phyloP scores from a whole-genome alignment of 163 green algal species.

The Chlorella variabilis region DNA sequence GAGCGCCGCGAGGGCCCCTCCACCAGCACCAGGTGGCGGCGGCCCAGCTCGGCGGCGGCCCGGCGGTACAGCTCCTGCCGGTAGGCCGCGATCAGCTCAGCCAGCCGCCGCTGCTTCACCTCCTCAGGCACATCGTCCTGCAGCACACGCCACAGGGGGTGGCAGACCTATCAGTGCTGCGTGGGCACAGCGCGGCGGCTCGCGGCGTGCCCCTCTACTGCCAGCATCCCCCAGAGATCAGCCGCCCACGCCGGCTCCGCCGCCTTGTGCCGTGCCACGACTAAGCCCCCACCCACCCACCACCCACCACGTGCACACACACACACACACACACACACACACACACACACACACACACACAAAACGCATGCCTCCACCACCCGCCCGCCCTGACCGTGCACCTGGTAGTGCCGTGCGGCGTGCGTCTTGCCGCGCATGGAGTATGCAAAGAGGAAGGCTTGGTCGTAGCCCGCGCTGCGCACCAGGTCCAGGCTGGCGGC shows the following conservation, averaged over 20 bases:
- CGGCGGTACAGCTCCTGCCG: slow-evolving; percentile 47
- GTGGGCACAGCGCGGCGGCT: too few species aligned
- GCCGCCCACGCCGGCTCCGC: too few species aligned
- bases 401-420: slow-evolving; percentile 71
- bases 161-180: background rate
- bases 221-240: too few species aligned
- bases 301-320: too few species aligned
- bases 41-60: slow-evolving; percentile 60
- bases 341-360: background rate
- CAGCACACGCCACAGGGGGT: background rate
- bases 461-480: slow-evolving; percentile 70
- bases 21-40: slow-evolving; percentile 74
- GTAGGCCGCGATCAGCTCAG: slow-evolving; percentile 74
- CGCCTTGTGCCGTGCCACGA: too few species aligned
- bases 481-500: slow-evolving; percentile 79
- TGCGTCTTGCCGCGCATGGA: slow-evolving; percentile 80
- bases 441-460: slow-evolving; percentile 94
- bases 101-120: slow-evolving; percentile 77
- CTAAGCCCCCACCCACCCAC: too few species aligned
- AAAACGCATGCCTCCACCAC: background rate
- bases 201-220: too few species aligned
- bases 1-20: slow-evolving; percentile 61
- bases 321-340: too few species aligned
- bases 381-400: background rate
- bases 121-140: slow-evolving; percentile 72